phyloP scores from a whole-genome alignment of 2,329 filamentous ascomycete species.

The Beauveria sp. region DNA sequence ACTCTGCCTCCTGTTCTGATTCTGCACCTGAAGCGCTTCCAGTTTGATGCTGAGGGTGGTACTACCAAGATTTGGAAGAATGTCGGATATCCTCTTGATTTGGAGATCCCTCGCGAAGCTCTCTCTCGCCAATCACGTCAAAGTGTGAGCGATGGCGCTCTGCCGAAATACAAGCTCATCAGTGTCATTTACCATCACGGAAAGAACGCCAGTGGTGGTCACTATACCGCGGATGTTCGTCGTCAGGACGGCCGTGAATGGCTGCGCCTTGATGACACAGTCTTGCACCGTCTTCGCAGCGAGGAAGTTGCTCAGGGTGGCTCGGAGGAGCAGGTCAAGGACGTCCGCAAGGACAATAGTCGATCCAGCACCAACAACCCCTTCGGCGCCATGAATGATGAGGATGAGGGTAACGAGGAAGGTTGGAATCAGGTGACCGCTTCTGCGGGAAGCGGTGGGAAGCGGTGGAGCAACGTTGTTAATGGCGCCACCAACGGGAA shows the following conservation, averaged over 20 bases:
- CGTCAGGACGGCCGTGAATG: slow-evolving; percentile 93
- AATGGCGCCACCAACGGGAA: slow-evolving; percentile 50
- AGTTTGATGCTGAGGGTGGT: slow-evolving; percentile 80
- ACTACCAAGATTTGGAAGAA: slow-evolving; percentile 99
- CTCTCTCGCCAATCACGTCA: slow-evolving; percentile 68
- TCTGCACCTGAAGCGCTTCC: slow-evolving; percentile 92
- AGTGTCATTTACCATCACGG: slow-evolving; percentile 96
- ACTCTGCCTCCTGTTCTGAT: slow-evolving; percentile 86
- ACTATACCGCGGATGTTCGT: slow-evolving; percentile 96
- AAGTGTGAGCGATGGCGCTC: slow-evolving; percentile 53
- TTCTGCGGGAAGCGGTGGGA: slow-evolving; percentile 52
- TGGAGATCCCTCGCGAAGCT: slow-evolving; percentile 83
- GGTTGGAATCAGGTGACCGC: slow-evolving; percentile 77
- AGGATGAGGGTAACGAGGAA: slow-evolving; percentile 58
- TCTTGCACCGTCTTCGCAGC: slow-evolving; percentile 74
- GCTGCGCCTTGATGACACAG: slow-evolving; percentile 92
- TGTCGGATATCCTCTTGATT: slow-evolving; percentile 86
- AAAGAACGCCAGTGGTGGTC: slow-evolving; percentile 84
- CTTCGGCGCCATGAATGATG: slow-evolving; percentile 62
- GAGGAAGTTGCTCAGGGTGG: slow-evolving; percentile 86
- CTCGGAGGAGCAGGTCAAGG: slow-evolving; percentile 64
- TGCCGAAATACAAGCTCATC: slow-evolving; percentile 78
- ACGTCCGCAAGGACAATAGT: slow-evolving; percentile 18
- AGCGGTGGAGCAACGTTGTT: slow-evolving; percentile 58
- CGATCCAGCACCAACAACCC: slow-evolving; percentile 51